Conservation (phyloP, 306 rosid species). For the Prunus kanzakura region DNA sequence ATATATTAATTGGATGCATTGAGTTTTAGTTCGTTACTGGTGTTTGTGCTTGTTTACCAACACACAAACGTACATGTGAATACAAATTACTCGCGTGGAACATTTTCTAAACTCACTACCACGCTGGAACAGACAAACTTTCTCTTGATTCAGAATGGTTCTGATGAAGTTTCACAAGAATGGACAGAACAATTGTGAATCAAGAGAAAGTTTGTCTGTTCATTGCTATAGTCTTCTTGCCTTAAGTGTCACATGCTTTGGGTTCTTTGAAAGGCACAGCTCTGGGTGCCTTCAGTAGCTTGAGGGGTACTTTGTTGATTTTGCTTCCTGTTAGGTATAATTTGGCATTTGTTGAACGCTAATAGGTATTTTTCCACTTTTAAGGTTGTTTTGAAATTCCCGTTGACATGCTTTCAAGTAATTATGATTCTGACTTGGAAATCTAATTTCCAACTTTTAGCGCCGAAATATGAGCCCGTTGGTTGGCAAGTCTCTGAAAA, state of each 20-base stretch:
- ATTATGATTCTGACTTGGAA: background rate
- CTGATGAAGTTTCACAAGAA: background rate
- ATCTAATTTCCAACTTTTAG: background rate
- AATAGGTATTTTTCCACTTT: background rate
- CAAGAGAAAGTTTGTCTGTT: no score
- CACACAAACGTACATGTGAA: background rate
- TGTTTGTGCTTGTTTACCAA: conserved; percentile 46
- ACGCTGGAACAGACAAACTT: background rate
- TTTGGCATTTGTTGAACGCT: background rate
- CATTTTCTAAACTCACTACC: no score
- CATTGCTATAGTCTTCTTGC: no score
- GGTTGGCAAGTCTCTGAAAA: background rate
- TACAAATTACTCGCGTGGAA: background rate
- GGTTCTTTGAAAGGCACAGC: no score
- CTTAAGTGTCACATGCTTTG: no score
- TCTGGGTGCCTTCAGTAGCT: no score
- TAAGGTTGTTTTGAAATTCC: background rate
- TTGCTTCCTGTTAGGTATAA: background rate
- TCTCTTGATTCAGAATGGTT: no score
- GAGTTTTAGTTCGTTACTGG: conserved; percentile 12
- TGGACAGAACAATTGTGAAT: no score
- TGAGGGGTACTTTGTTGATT: no score
- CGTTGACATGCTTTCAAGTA: background rate
- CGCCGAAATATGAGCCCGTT: background rate
- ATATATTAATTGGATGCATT: background rate